Evolutionary conservation across 768 basidiomycete genomes (phyloP), one percentile per base, ranked within the genome.

Genomic region (Gloeopeniophorella convolvens): DNA sequence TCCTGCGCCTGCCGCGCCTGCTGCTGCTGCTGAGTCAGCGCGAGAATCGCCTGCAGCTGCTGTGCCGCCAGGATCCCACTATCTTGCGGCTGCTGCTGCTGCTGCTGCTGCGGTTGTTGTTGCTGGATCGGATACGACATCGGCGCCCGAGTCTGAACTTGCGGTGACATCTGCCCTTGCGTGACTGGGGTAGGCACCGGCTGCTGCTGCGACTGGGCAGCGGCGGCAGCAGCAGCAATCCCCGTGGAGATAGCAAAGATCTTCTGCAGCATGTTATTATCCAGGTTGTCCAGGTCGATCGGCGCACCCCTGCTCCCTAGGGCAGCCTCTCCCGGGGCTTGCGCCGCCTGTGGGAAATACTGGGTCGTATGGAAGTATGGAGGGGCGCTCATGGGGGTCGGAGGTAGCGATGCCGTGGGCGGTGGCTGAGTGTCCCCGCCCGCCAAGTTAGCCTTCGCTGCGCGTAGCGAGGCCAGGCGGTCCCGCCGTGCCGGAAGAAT

Each of bases 241-340:
- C 51, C 51, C 0, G 51, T 45, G 2, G 51, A 47, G 23, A 36
- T 16, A 5, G 51, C 24, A 26, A 52, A 16, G 16, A 52, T 12
- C 20, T 47, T 44, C 34, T 52, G 51, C 27, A 52, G 30, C 32
- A n/a, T n/a, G n/a, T n/a, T n/a, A n/a, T 46, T 51, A 0, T 51
- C 50, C 27, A 51, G 45, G 16, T 44, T 28, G 3, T 52, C 51
- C 13, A 52, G 20, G 10, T 52, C 33, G 21, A 52, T 47, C 21
- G 51, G 51, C 2, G 45, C 33, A 11, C 16, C 12, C 10, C 39
- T 34, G 33, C 24, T 52, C 12, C 51, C 51, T 13, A 21, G 26
- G 4, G 12, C 24, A 16, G 26, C 39, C 32, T 27, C 12, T 7
- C 35, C 45, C 1, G 50, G 31, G 9, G 28, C n/a, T n/a, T n/a